Base-by-base conservation (phyloP, 2,329 filamentous ascomycete species). In the Trichoderma atroviride region DNA sequence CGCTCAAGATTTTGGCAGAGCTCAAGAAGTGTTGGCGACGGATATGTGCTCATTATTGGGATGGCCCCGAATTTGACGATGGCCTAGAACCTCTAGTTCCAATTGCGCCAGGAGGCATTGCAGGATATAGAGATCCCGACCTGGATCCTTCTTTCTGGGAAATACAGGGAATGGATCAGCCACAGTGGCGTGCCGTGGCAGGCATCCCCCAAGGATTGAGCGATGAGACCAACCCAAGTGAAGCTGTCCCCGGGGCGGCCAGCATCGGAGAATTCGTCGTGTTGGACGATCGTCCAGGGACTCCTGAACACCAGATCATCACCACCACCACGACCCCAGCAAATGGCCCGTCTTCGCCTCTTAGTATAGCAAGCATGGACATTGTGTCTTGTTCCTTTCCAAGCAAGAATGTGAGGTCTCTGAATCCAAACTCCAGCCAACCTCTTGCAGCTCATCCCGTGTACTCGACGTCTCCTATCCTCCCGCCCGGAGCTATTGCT, bases 1-100 rank as follows among this genome's bases (percentile, higher is more conserved):
- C 87, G 62, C 74, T 97, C 70, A 97, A 97, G 79, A 97, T 98
- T 73, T 85, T 99, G 43, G 89, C 91, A 35, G 96, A 99, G 79
- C 83, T 99, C 71, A 99, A 99, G 79, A 96, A 97, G 78, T 98
- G 96, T 78, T 99, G 96, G 96, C 90, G 94, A 78, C 88, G 94
- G 63, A 92, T 96, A 24, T 98, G 94, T 78, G 90, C 92, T 0
- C 82, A 94, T 68, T 97, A 94, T 78, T 99, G 96, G 95, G 92
- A 97, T 71, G 87, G 87, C 0, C 83, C 88, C 0, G 88, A 92
- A 58, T 90, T 90, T 43, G 85, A 90, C 72, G 85, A 91, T 71
- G 82, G 84, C 1, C 83, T 88, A 14, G 86, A 85, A 16, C 84
- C 89, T 4, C 88, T 92, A 31, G 84, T 87, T 22, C 88, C 91